Evolutionary conservation across 352 stramenopile species (phyloP).

Genomic region (Globisporangium splendens): DNA sequence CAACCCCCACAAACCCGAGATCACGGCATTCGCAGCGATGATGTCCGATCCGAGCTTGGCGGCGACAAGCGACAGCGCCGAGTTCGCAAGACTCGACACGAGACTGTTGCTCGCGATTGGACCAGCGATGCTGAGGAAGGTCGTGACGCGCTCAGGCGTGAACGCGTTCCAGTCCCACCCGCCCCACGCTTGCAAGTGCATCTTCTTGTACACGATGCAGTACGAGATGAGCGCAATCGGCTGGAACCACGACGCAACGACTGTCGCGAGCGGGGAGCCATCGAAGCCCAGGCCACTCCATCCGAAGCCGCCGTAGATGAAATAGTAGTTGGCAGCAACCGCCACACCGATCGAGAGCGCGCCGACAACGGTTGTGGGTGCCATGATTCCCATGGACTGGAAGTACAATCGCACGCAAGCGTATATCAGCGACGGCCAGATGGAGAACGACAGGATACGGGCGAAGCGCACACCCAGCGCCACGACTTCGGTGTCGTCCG

Average conservation of each 20-base stretch:
- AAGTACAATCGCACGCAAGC: slow-evolving; percentile 80
- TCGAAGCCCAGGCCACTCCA: slow-evolving; percentile 70
- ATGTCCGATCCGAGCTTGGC: slow-evolving; percentile 69
- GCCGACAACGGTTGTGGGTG: slow-evolving; percentile 66
- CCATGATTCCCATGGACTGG: slow-evolving; percentile 80
- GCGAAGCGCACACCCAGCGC: slow-evolving; percentile 62
- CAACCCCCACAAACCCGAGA: slow-evolving; percentile 61
- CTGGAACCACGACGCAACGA: slow-evolving; percentile 81
- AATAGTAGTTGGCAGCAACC: slow-evolving; percentile 55
- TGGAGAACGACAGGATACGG: slow-evolving; percentile 74
- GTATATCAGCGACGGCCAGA: slow-evolving; percentile 75
- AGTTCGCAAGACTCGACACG: slow-evolving; percentile 73
- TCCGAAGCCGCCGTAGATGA: slow-evolving; percentile 56
- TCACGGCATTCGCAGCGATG: slow-evolving; percentile 74
- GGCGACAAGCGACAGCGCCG: slow-evolving; percentile 61
- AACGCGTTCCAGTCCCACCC: slow-evolving; percentile 64
- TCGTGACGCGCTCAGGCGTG: slow-evolving; percentile 52
- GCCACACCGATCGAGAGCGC: slow-evolving; percentile 64
- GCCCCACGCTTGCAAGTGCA: slow-evolving; percentile 66
- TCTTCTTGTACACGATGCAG: slow-evolving; percentile 71
- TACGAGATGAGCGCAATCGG: slow-evolving; percentile 70
- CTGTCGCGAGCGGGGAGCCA: slow-evolving; percentile 68
- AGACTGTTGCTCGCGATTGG: slow-evolving; percentile 63
- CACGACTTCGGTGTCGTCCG: slow-evolving; percentile 61
- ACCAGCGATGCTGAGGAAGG: slow-evolving; percentile 63